Evolutionary conservation across 2,329 filamentous ascomycete genomes (phyloP).

Genomic region (Lachnellula hyalina): DNA sequence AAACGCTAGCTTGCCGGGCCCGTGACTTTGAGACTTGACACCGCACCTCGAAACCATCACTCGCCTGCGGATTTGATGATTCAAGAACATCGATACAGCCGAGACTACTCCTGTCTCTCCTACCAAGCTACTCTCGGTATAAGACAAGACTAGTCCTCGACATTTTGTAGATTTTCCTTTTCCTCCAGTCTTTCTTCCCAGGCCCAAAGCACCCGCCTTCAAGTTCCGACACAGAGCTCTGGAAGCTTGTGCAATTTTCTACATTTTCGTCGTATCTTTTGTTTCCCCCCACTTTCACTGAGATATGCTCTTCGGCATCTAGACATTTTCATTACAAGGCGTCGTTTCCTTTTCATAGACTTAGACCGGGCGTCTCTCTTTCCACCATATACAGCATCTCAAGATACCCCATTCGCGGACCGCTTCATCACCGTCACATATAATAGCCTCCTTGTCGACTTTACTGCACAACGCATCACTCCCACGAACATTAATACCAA

Average conservation of each 20-base stretch:
- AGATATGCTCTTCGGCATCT: conserved; percentile 9
- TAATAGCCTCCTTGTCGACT: not conserved
- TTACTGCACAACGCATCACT: conserved; percentile 11
- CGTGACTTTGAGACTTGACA: conserved; percentile 25
- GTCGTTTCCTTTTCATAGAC: conserved; percentile 19
- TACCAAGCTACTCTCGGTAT: conserved; percentile 8
- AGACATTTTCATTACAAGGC: conserved; percentile 12
- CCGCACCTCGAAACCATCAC: conserved; percentile 25
- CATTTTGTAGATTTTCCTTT: conserved; percentile 2
- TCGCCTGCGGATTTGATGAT: conserved; percentile 24
- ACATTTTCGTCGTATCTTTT: conserved; percentile 18
- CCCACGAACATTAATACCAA: conserved; percentile 6
- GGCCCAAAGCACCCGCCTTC: conserved; percentile 25
- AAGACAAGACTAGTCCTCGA: conserved; percentile 12
- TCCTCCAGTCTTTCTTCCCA: conserved; percentile 26
- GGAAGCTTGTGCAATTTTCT: conserved; percentile 36
- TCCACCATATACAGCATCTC: conserved; percentile 6
- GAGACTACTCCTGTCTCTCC: not conserved
- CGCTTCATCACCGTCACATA: conserved; percentile 4
- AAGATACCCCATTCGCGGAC: conserved; percentile 21
- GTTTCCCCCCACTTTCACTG: conserved; percentile 2
- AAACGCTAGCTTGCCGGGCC: conserved; percentile 28
- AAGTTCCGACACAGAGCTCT: conserved; percentile 39
- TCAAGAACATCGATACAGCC: conserved; percentile 7
- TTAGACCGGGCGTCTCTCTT: conserved; percentile 23